Conservation (phyloP, 805 yeast genomes). For the Hemisphaericaspora nanyangensis region DNA sequence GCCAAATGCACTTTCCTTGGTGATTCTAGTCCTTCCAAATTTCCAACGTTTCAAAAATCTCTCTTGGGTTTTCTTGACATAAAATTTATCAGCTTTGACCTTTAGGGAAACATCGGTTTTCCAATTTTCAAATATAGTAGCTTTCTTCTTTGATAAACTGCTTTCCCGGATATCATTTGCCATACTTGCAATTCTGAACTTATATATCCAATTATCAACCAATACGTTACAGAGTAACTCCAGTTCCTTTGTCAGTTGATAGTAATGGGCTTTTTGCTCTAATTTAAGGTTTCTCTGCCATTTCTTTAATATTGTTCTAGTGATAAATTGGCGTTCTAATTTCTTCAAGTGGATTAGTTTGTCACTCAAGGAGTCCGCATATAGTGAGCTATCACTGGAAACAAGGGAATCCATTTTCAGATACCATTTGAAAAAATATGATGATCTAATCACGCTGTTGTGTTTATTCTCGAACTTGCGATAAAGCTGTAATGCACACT, state of each 20-base stretch:
- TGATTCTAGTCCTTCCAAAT: too few species aligned
- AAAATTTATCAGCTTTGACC: too few species aligned
- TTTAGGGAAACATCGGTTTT: too few species aligned
- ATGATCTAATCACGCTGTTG: neutral
- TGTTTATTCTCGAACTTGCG: neutral
- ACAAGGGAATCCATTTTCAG: slow-evolving; percentile 5
- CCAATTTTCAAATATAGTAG: too few species aligned
- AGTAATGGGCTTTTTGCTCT: slow-evolving; percentile 1
- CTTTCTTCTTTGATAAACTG: too few species aligned
- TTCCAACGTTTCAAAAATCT: too few species aligned
- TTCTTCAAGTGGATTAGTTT: slow-evolving; percentile 12
- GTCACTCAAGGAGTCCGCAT: neutral
- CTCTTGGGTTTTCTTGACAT: too few species aligned
- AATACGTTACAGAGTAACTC: slow-evolving; percentile 10
- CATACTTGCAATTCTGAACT: too few species aligned
- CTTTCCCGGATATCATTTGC: too few species aligned
- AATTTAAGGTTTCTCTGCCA: slow-evolving; percentile 13
- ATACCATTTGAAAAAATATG: slow-evolving; percentile 9
- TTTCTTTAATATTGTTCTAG: slow-evolving; percentile 10
- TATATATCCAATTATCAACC: slow-evolving; percentile 12
- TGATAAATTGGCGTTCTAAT: slow-evolving; percentile 13
- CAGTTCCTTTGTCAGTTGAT: slow-evolving; percentile 4
- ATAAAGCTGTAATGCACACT: neutral
- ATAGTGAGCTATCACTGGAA: neutral
- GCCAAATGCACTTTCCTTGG: too few species aligned